phyloP scores from a whole-genome alignment of 345 rosid species.

The Ceriops decandra region DNA sequence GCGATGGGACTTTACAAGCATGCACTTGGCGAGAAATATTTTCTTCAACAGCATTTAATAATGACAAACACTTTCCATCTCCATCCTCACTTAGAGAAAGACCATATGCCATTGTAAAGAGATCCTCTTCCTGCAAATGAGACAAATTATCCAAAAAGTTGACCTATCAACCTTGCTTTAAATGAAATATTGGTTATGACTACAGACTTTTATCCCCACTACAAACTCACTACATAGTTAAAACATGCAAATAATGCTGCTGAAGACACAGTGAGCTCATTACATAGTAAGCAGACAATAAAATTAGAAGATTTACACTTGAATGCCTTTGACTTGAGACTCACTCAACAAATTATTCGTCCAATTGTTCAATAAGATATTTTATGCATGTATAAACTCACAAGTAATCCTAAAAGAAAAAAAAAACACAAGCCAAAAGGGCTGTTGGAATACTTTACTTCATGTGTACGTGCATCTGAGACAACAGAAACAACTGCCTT shows the following conservation, averaged over 20 bases:
- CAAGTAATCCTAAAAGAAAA: not conserved
- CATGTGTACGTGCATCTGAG: constrained; percentile 98
- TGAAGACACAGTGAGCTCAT: no score
- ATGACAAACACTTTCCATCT: constrained; percentile 77
- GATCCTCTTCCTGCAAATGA: constrained; percentile 82
- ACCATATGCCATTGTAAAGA: constrained; percentile 83
- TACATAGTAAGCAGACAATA: no score
- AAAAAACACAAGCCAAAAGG: constrained; percentile 32
- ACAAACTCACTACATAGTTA: no score
- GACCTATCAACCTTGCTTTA: not conserved
- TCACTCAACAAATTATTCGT: no score
- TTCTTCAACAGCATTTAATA: constrained; percentile 91
- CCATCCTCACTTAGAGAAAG: constrained; percentile 73
- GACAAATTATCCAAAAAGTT: constrained; percentile 4
- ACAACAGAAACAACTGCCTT: constrained; percentile 88
- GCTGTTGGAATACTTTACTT: constrained; percentile 76
- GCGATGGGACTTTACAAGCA: constrained; percentile 64
- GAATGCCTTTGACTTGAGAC: no score
- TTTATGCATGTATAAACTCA: no score
- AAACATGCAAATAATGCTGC: no score
- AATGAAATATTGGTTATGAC: no score
- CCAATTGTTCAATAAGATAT: no score
- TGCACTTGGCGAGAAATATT: constrained; percentile 82
- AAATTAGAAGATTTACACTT: no score
- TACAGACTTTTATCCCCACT: no score